These are phyloP conservation scores for Leptodermis oblonga DNA, from an alignment of 257 asterid genomes.

Conservation along the genomic window DNA sequence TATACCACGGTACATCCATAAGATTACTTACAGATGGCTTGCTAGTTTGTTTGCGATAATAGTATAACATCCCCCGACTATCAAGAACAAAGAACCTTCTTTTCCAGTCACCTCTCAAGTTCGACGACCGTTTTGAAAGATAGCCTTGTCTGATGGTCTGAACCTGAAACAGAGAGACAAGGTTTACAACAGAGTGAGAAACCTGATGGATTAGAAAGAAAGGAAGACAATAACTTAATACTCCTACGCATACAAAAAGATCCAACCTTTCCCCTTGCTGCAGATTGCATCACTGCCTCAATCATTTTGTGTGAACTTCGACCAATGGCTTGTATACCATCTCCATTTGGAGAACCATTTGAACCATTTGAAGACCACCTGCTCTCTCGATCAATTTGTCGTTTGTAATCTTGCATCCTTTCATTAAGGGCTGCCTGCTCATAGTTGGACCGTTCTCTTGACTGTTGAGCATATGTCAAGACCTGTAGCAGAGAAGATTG, in stretches of 20 bases:
- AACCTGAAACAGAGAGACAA: constrained; percentile 49
- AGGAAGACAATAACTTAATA: constrained; percentile 13
- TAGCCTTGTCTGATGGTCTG: constrained; percentile 99
- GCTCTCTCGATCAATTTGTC: constrained; percentile 93
- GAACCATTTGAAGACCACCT: constrained; percentile 85
- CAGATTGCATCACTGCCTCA: constrained; percentile 98
- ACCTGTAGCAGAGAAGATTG: constrained; percentile 46
- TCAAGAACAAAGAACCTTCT: constrained; percentile 99
- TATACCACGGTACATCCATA: neutral
- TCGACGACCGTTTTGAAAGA: constrained; percentile 95
- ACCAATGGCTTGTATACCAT: constrained; percentile 95
- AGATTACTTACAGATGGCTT: constrained; percentile 87
- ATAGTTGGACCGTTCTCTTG: constrained; percentile 90
- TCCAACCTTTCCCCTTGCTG: constrained; percentile 92
- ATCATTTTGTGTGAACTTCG: constrained; percentile 99
- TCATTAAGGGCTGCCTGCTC: constrained; percentile 97
- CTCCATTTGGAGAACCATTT: constrained; percentile 94
- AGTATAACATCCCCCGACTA: constrained; percentile 98
- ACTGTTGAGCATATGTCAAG: constrained; percentile 92
- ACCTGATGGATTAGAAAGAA: neutral
- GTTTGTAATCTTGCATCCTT: constrained; percentile 95
- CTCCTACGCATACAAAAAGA: constrained; percentile 17
- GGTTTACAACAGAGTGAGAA: neutral
- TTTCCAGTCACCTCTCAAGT: constrained; percentile 98
- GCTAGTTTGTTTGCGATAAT: constrained; percentile 94